Conservation (phyloP, 768 basidiomycete genomes). For the Termitomyces sp. region DNA sequence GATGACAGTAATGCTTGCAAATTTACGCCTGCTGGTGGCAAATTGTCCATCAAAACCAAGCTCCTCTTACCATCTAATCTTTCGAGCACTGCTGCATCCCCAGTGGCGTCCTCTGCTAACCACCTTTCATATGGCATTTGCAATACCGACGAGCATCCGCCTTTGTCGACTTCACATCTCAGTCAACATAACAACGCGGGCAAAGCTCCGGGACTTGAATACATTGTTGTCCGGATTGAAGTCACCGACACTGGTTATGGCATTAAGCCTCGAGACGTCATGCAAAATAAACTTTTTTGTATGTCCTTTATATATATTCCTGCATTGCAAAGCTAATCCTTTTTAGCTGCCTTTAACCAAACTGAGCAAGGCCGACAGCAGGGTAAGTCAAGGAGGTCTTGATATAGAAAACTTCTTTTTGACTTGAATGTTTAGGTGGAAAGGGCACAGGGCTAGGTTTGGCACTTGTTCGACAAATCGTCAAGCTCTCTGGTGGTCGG, state of each 20-base stretch:
- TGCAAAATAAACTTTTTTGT: conserved; percentile 68
- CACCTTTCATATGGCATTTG: background rate
- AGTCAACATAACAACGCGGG: conserved; percentile 45
- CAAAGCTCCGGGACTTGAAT: conserved; percentile 39
- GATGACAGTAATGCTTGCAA: conserved; percentile 66
- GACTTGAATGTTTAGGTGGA: conserved; percentile 32
- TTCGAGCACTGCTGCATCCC: background rate
- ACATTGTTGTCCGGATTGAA: conserved; percentile 81
- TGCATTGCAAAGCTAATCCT: background rate
- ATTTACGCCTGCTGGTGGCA: conserved; percentile 68
- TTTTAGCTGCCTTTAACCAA: conserved; percentile 66
- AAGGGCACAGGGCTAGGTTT: conserved; percentile 72
- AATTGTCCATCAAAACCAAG: conserved; percentile 60
- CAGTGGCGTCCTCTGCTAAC: background rate
- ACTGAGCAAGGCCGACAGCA: conserved; percentile 73
- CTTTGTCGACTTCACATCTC: conserved; percentile 33
- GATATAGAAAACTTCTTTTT: background rate
- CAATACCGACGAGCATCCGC: conserved; percentile 23
- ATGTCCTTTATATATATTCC: conserved; percentile 18
- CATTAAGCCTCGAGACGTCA: conserved; percentile 53
- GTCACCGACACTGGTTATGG: conserved; percentile 68
- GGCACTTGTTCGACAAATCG: conserved; percentile 74
- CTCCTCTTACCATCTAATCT: conserved; percentile 34
- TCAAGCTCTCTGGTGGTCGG: conserved; percentile 68
- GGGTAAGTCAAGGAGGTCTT: conserved; percentile 23